Conservation (phyloP, 441 rosid species). For the Croton laevigatus region DNA sequence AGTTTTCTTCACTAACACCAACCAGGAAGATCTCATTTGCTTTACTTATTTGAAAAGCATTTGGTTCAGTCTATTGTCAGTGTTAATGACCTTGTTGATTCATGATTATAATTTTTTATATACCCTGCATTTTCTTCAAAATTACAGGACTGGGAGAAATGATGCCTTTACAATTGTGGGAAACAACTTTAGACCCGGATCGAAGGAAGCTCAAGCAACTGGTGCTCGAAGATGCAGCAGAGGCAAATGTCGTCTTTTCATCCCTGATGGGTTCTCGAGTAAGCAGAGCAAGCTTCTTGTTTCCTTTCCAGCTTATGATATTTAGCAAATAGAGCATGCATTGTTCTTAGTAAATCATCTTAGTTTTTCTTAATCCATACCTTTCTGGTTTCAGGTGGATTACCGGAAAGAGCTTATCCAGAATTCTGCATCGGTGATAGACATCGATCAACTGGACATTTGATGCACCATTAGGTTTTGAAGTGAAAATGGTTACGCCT, state of each 20-base stretch:
- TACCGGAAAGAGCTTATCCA: slow-evolving; percentile 71
- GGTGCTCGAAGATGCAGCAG: slow-evolving; percentile 67
- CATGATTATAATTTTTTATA: neutral
- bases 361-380: neutral
- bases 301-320: neutral
- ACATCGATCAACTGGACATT: slow-evolving; percentile 70
- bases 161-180: slow-evolving; percentile 94
- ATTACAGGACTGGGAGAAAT: slow-evolving; percentile 86
- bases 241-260: slow-evolving; percentile 63
- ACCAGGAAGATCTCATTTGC: neutral
- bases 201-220: slow-evolving; percentile 68
- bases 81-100: neutral
- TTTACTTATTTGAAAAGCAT: neutral
- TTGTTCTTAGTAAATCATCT: neutral
- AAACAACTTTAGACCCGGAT: slow-evolving; percentile 82
- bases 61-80: neutral
- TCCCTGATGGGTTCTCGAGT: slow-evolving; percentile 88
- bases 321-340: neutral
- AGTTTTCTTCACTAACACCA: no score
- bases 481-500: neutral
- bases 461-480: slow-evolving; percentile 21
- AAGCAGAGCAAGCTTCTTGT: slow-evolving; percentile 15
- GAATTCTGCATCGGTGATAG: slow-evolving; percentile 52
- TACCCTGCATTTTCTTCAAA: slow-evolving; percentile 14
- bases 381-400: slow-evolving; percentile 52